Base-by-base conservation (phyloP, 2,329 filamentous ascomycete species). In the Talaromyces sp. region DNA sequence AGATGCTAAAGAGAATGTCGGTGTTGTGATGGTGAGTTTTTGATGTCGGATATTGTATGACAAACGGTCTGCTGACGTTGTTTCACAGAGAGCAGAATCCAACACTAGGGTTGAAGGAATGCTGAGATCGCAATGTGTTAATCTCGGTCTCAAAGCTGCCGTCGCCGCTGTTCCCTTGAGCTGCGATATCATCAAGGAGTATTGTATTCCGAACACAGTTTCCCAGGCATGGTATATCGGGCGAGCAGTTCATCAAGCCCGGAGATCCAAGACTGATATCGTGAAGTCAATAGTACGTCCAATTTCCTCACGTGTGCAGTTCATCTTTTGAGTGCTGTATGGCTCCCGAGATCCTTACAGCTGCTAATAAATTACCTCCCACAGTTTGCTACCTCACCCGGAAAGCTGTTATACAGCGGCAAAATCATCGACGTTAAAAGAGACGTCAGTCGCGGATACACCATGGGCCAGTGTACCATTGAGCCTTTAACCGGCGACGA, bases 391-490 rank as follows among this genome's bases (percentile, higher is more conserved):
- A 71, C 69, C 19, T 68, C 65, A 1, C 69, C 70, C 2, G 79
- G 77, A 1, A 72, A 74, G 31, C 73, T 81, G 1, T 70, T 82
- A 1, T 82, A 80, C 70, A 79, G 77, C 43, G 80, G 80, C 29
- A 82, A 82, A 67, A 79, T 82, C 43, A 73, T 81, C 10, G 79
- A 79, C 29, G 80, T 82, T 1, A 76, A 78, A 49, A 74, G 80
- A 22, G 70, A 74, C 5, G 67, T 76, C 38, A 74, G 72, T 65
- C 78, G 49, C 67, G 79, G 72, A 70, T 80, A 77, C 73, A 81
- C 68, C 68, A 80, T 75, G 72, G 75, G 75, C 10, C 66, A 70
- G 19, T 73, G 72, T 63, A 69, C 72, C 6, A 69, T 77, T 36
- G 73, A 70, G 1, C 75, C 75, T 1, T 66, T 75, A 10, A 64